Base-by-base conservation (phyloP, 2,329 filamentous ascomycete genomes). In the Sporothrix schenckii region DNA sequence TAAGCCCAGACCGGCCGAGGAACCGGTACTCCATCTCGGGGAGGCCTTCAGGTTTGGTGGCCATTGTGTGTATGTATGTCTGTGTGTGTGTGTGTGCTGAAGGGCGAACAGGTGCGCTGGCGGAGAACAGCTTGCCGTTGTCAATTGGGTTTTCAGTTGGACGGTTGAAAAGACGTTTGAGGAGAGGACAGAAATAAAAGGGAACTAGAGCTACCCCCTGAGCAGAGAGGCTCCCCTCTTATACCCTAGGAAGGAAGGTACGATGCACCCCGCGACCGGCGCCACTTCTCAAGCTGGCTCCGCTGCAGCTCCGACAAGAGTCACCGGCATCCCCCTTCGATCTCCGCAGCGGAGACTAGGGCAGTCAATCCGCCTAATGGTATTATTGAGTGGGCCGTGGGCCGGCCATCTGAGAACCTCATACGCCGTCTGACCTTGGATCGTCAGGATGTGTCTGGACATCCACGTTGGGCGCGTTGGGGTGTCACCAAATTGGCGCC, bases 1-100 rank as follows among this genome's bases (percentile, higher is more conserved):
- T 73, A 41, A 74, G 73, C 13, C 73, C 73, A 2, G 73, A 71
- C 7, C 70, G 70, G 66, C 70, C 70, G 2, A 71, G 70, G 49
- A 66, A 60, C 21, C 70, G 70, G 66, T 71, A 71, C 66, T 71
- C 70, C 70, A 72, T 71, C 44, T 70, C 70, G 24, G 72, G 72
- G 1, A 70, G 53, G 49, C 66, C 50, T 30, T 70, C 65, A 2
- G 71, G 68, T 13, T 68, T 72, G 6, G 56, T n/a, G 16, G 66
- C 21, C 56, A 69, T 70, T 41, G 47, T 52, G 61, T 11, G 41
- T 21, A 27, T 34, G 24, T 50, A 16, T 19, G 39, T 24, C 16
- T 39, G 3, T 61, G 56, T 14, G 10, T 4, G 14, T 10, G 60
- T 10, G 41, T 14, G 41, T 11, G 47, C 10, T 21, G 21, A n/a